Evolutionary conservation across 1,284 basidiomycete species (phyloP), one percentile per base, ranked within the genome.

Genomic region (Cutaneotrichosporon sp.): DNA sequence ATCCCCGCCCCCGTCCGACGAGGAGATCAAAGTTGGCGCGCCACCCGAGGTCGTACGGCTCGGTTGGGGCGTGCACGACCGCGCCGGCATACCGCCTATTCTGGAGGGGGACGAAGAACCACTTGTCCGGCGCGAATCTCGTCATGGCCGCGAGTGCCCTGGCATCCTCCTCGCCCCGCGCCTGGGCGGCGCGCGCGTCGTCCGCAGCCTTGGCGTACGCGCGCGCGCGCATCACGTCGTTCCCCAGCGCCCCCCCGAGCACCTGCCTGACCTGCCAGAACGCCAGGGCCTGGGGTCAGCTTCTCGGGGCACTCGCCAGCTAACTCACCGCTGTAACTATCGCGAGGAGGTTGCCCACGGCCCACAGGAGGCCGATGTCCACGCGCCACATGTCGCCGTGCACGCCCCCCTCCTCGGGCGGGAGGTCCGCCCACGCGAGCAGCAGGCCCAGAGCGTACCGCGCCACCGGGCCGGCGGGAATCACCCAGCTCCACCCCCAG

Each of bases 401-500:
- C n/a, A n/a, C n/a, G n/a, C n/a, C n/a, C n/a, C 49, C 54, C 11
- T 55, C 66, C 18, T 58, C 58, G 18, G 62, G 65, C 63, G 77
- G 75, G 14, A 77, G 56, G 34, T 58, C 63, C 31, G 57, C 62
- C 76, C 76, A 78, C 1, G 72, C 75, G 2, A 78, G 58, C 0
- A 66, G 54, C 9, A 69, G 20, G 10, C 70, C 76, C 7, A 67
- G 70, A 1, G 58, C 60, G 43, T 60, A 73, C 24, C 76, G 58
- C 0, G 73, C 74, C 0, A 75, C 64, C 11, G 76, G 76, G 0
- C 76, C 76, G 13, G 69, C 71, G 14, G 71, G 67, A 0, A 76
- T 51, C n/a, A 75, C 50, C 76, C 76, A 78, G 59, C 67, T 66
- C 34, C 55, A 58, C 36, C 29, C 46, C 72, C 71, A 72, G 4